Conservation (phyloP, 768 basidiomycete genomes). For the Kwoniella sp. region DNA sequence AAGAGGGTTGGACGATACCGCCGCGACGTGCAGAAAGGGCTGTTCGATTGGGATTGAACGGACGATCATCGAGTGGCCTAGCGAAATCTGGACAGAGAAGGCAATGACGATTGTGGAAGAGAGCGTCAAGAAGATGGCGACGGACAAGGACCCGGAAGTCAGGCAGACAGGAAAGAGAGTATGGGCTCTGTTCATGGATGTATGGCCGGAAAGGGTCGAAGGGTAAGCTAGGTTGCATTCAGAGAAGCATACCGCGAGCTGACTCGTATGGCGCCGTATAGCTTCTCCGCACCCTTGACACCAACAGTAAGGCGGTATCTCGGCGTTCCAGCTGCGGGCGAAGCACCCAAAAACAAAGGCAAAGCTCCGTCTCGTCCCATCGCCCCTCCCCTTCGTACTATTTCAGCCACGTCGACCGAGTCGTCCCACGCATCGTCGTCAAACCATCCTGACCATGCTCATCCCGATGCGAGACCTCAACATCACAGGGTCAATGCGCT, state of each 20-base stretch:
- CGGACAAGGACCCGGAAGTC: conserved; percentile 57
- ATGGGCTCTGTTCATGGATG: conserved; percentile 54
- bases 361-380: conserved; percentile 7
- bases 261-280: conserved; percentile 22
- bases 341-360: conserved; percentile 24
- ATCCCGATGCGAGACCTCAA: conserved; percentile 11
- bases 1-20: conserved; percentile 54
- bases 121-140: conserved; percentile 55
- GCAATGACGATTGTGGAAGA: conserved; percentile 52
- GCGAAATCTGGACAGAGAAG: conserved; percentile 44
- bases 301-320: conserved; percentile 57
- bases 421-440: conserved; percentile 8
- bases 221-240: conserved; percentile 40
- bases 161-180: conserved; percentile 55
- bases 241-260: neutral
- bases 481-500: conserved; percentile 24
- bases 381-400: conserved; percentile 11
- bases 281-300: conserved; percentile 58
- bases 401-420: conserved; percentile 18
- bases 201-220: conserved; percentile 55
- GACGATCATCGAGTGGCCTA: conserved; percentile 49
- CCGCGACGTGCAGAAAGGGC: conserved; percentile 46
- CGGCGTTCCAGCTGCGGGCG: conserved; percentile 42
- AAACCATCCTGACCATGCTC: neutral
- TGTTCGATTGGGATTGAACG: conserved; percentile 43